Conservation (phyloP, 177 flowering plant species). For the Vitis hybrid region DNA sequence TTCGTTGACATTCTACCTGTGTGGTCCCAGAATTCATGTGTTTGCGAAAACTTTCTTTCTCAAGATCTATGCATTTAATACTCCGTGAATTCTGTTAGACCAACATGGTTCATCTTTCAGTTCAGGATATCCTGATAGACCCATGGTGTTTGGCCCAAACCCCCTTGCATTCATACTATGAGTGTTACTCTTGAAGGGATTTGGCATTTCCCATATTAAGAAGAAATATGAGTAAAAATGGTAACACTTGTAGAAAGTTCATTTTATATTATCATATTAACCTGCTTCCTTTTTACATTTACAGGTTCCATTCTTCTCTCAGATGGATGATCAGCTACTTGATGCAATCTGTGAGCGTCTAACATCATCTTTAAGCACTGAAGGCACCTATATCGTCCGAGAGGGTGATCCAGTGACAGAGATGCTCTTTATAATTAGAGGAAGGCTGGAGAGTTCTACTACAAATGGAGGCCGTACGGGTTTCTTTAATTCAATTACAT, state of each 20-base stretch:
- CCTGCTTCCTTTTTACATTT: slow-evolving; percentile 11
- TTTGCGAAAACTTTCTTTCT: too few relatives aligned
- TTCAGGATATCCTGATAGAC: too few relatives aligned
- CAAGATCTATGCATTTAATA: too few relatives aligned
- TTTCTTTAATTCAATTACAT: slow-evolving; percentile 74
- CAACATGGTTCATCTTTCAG: too few relatives aligned
- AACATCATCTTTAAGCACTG: slow-evolving; percentile 76
- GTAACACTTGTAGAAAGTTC: not conserved
- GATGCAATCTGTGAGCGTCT: slow-evolving; percentile 96
- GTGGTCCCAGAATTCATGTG: too few relatives aligned
- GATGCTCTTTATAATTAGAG: slow-evolving; percentile 90
- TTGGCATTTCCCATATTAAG: not conserved
- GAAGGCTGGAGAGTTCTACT: slow-evolving; percentile 80
- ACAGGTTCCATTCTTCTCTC: slow-evolving; percentile 92
- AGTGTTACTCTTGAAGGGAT: not conserved
- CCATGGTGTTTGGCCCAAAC: too few relatives aligned
- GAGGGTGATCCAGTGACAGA: slow-evolving; percentile 94
- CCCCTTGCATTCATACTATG: too few relatives aligned
- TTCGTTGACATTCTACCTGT: too few relatives aligned
- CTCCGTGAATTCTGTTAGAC: too few relatives aligned
- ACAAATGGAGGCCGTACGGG: slow-evolving; percentile 93
- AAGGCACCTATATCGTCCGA: slow-evolving; percentile 81
- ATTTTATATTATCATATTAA: not conserved
- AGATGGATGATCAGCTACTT: slow-evolving; percentile 95
- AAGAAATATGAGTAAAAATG: too few relatives aligned